Conservation (phyloP, 1,139 yeast species). For the Geotrichum restrictum region DNA sequence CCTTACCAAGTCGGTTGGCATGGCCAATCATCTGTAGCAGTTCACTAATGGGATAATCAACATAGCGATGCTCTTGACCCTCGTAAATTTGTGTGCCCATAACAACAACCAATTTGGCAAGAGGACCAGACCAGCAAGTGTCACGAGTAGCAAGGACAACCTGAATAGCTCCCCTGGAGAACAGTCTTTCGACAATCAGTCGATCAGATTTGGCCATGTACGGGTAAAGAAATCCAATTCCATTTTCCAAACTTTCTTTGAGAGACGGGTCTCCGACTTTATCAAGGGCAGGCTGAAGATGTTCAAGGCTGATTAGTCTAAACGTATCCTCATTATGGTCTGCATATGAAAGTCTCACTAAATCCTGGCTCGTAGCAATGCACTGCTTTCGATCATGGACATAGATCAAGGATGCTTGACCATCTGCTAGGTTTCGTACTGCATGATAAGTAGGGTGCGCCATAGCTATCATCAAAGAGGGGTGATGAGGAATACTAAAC, state of each 20-base stretch:
- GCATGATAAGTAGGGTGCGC: constrained; percentile 47
- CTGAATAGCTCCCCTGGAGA: constrained; percentile 47
- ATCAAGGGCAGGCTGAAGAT: constrained; percentile 45
- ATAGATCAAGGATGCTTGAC: constrained; percentile 49
- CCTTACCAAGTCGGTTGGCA: constrained; percentile 38
- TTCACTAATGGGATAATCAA: constrained; percentile 65
- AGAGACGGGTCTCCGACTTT: constrained; percentile 50
- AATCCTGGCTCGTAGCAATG: constrained; percentile 49
- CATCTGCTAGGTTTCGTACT: constrained; percentile 32
- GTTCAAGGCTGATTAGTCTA: constrained; percentile 39
- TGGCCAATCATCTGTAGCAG: constrained; percentile 72
- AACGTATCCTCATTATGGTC: constrained; percentile 40
- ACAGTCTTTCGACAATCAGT: constrained; percentile 52
- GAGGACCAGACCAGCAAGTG: constrained; percentile 49
- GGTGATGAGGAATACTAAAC: constrained; percentile 46
- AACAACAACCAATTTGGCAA: constrained; percentile 54
- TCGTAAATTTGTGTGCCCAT: constrained; percentile 72
- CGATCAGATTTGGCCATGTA: constrained; percentile 57
- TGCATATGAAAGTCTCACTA: constrained; percentile 42
- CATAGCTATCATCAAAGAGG: constrained; percentile 51
- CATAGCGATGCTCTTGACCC: constrained; percentile 64
- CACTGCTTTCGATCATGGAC: constrained; percentile 55
- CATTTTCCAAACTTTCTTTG: constrained; percentile 47
- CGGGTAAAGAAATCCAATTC: constrained; percentile 65
- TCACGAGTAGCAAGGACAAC: constrained; percentile 59